Percentiles rank a stretch among this genome's conserved stretches.
Evolutionary conservation across 805 yeast genomes (phyloP).

Genomic region (Yarrowia deformans): DNA sequence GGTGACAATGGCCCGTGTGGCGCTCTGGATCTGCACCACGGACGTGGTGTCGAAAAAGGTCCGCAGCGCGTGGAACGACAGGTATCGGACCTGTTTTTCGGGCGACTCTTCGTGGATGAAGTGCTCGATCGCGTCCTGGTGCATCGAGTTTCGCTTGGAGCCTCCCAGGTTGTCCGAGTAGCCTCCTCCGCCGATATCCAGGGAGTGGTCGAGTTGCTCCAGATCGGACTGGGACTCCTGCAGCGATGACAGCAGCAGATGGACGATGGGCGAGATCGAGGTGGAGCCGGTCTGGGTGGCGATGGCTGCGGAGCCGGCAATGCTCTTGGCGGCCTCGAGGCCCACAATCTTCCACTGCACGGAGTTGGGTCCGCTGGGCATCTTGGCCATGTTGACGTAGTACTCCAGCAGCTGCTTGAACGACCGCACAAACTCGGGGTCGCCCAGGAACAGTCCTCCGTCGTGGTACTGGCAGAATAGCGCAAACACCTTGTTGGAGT

Average conservation of each 20-base stretch:
- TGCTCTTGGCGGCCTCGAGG: conserved; percentile 55
- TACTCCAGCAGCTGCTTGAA: conserved; percentile 50
- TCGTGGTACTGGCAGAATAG: conserved; percentile 61
- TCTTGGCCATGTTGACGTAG: conserved; percentile 36
- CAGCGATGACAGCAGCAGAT: conserved; percentile 45
- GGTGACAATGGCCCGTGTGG: conserved; percentile 61
- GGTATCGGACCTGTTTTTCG: conserved; percentile 36
- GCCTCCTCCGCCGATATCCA: conserved; percentile 17
- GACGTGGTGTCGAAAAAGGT: conserved; percentile 69
- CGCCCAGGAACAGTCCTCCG: conserved; percentile 70
- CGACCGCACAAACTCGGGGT: conserved; percentile 61
- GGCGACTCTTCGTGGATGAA: conserved; percentile 32
- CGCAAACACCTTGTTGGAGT: conserved; percentile 46
- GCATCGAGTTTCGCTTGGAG: conserved; percentile 34
- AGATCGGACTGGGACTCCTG: conserved; percentile 37
- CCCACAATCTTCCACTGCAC: conserved; percentile 48
- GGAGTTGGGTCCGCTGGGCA: conserved; percentile 40
- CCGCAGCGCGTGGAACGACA: conserved; percentile 56
- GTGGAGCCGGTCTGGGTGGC: conserved; percentile 47
- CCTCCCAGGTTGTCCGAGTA: background rate
- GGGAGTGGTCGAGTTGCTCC: conserved; percentile 31
- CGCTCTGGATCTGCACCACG: conserved; percentile 63
- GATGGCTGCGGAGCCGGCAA: conserved; percentile 51
- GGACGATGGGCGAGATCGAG: conserved; percentile 45
- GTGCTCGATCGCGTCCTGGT: conserved; percentile 23